Base-by-base conservation (phyloP, 2,329 filamentous ascomycete genomes). In the Talaromyces atroroseus region DNA sequence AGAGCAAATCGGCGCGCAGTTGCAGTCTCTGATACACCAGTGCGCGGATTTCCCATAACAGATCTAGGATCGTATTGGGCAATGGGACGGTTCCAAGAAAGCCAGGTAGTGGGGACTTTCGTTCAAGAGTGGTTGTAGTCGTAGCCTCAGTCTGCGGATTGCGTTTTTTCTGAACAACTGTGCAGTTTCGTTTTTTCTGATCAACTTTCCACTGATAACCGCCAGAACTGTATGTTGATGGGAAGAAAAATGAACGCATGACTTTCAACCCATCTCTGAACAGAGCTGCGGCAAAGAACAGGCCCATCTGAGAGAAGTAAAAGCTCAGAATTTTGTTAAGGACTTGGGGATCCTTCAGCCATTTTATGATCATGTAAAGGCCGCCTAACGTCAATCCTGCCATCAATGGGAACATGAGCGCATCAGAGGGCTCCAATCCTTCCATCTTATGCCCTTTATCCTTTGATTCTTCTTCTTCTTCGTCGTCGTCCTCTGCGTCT, bases 361-460 rank as follows among this genome's bases (percentile, higher is more conserved):
- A 94, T 70, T 95, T 90, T 68, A 97, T 90, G 58, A 96, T 78
- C 64, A 92, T 86, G 76, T 97, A 97, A 12, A 97, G 78, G 5
- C 84, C 84, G 44, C 85, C 80, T 8, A 97, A 82, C 1, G 87
- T 84, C 10, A 78, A 66, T 1, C 85, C 90, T 5, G 91, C 92
- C 54, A 91, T 77, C 32, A 96, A 63, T 1, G 92, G 94, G 61
- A 96, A 89, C 64, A 95, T 71, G 62, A 97, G 82, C 49, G 90
- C 92, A 71, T 97, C 92, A 0, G 82, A 85, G 1, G 88, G 85
- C 8, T 85, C 80, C 52, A 95, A 73, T 0, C 87, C 86, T 64
- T 88, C 85, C 76, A 87, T 83, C 62, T 78, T 78, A 59, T 84
- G 81, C 16, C 76, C 66, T 10, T 78, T 74, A 26, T 81, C 78